phyloP scores from a whole-genome alignment of 495 filamentous ascomycete genomes.

The Trichocladium antarcticum region DNA sequence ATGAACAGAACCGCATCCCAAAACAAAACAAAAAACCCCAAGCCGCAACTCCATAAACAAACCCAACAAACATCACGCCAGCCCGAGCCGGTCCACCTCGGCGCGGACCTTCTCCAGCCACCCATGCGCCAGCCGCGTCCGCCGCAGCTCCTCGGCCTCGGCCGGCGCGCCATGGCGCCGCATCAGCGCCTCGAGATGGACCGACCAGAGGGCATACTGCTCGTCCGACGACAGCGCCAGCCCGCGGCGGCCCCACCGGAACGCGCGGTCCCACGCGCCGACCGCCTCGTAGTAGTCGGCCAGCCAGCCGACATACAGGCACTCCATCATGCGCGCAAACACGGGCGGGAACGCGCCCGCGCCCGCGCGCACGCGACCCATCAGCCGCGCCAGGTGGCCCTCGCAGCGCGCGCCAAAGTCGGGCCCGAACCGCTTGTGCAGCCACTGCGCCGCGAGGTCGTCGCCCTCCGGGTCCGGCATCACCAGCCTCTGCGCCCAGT shows the following conservation, averaged over 20 bases:
- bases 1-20: too few species aligned
- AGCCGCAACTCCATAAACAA: not conserved
- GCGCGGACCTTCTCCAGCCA: slow-evolving; percentile 17
- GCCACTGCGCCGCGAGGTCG: slow-evolving; percentile 17
- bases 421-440: slow-evolving; percentile 6
- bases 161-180: slow-evolving; percentile 9
- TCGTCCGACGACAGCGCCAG: slow-evolving; percentile 16
- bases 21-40: not conserved
- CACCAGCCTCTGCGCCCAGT: slow-evolving; percentile 24
- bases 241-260: slow-evolving; percentile 15
- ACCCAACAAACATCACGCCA: not conserved
- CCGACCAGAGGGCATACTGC: slow-evolving; percentile 23
- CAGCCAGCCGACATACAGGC: slow-evolving; percentile 20
- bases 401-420: slow-evolving; percentile 14
- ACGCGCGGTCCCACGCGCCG: slow-evolving; percentile 15
- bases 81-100: slow-evolving; percentile 17
- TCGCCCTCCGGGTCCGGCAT: slow-evolving; percentile 15
- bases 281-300: slow-evolving; percentile 21
- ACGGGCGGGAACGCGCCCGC: slow-evolving; percentile 1
- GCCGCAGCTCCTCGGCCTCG: slow-evolving; percentile 19
- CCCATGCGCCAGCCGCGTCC: slow-evolving; percentile 9
- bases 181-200: slow-evolving; percentile 23
- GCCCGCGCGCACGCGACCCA: too few species aligned
- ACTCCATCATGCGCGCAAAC: slow-evolving; percentile 18
- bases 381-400: not conserved